A percentile compares a stretch with the other conserved stretches of the same genome.
Conservation (phyloP, 106 monocot genomes). For the Acanthochlamys bracteata region DNA sequence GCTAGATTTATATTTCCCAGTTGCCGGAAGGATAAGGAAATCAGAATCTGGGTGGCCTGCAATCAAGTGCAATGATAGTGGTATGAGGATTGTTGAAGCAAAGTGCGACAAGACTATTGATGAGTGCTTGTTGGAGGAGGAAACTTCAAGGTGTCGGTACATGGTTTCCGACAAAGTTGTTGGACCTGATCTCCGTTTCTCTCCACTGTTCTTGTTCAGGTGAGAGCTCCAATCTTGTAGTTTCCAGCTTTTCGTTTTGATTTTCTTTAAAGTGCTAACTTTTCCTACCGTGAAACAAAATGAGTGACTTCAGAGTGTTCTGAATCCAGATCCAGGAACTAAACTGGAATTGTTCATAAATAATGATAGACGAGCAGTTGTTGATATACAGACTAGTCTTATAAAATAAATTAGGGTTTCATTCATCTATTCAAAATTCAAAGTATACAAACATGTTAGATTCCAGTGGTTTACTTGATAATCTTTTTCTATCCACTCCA, state of each 20-base stretch:
- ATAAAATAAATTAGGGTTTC: no score
- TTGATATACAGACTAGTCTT: no score
- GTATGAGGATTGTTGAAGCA: slow-evolving; percentile 58
- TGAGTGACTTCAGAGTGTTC: no score
- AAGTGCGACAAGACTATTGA: slow-evolving; percentile 24
- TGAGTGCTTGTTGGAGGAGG: slow-evolving; percentile 30
- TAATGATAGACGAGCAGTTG: no score
- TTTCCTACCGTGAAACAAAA: no score
- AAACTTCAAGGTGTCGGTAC: slow-evolving; percentile 1
- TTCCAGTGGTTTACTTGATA: no score
- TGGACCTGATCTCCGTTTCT: slow-evolving; percentile 65
- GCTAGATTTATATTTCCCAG: slow-evolving; percentile 26
- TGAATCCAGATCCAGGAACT: no score
- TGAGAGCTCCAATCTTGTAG: slow-evolving; percentile 5
- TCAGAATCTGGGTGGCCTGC: slow-evolving; percentile 28
- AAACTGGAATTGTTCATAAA: no score
- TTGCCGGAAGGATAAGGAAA: slow-evolving; percentile 40
- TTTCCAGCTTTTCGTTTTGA: neutral
- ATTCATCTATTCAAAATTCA: no score
- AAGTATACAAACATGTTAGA: no score
- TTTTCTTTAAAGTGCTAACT: no score
- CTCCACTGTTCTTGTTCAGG: slow-evolving; percentile 53
- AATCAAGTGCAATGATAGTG: slow-evolving; percentile 66
- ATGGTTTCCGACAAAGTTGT: slow-evolving; percentile 41
- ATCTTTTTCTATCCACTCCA: slow-evolving; percentile 5